Conservation (phyloP, 306 rosid genomes). For the Mimosa pudica region DNA sequence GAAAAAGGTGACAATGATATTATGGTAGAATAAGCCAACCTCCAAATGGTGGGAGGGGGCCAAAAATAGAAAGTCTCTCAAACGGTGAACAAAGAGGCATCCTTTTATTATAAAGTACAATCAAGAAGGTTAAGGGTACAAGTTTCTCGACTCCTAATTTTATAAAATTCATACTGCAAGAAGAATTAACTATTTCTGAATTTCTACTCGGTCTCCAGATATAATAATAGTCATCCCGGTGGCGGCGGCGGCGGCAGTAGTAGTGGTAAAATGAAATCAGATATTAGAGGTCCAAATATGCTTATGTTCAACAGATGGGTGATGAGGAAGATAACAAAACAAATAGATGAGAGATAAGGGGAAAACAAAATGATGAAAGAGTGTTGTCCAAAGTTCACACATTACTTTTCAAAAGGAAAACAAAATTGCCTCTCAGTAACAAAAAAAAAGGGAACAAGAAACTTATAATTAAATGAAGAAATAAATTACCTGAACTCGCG, state of each 20-base stretch:
- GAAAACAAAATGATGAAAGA: background rate
- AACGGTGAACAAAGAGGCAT: too few species aligned
- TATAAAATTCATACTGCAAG: background rate
- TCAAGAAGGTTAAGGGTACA: too few species aligned
- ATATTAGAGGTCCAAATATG: background rate
- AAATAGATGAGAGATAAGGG: background rate
- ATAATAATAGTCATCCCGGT: background rate
- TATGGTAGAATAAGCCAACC: background rate
- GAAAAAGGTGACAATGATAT: background rate
- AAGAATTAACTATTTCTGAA: background rate
- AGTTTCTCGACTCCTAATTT: background rate
- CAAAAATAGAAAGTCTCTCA: too few species aligned
- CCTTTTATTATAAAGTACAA: too few species aligned
- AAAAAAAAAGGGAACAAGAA: conserved; percentile 13
- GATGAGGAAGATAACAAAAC: background rate
- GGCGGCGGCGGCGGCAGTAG: background rate
- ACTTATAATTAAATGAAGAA: background rate
- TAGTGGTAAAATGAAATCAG: background rate
- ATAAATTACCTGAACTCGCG: conserved; percentile 62
- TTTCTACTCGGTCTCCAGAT: background rate
- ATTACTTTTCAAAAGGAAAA: conserved; percentile 20
- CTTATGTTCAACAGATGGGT: background rate
- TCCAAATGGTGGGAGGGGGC: too few species aligned
- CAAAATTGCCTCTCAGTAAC: conserved; percentile 6
- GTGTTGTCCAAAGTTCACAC: background rate